Conservation (phyloP, 2,329 filamentous ascomycete genomes). For the Emericellopsis cladophorae region DNA sequence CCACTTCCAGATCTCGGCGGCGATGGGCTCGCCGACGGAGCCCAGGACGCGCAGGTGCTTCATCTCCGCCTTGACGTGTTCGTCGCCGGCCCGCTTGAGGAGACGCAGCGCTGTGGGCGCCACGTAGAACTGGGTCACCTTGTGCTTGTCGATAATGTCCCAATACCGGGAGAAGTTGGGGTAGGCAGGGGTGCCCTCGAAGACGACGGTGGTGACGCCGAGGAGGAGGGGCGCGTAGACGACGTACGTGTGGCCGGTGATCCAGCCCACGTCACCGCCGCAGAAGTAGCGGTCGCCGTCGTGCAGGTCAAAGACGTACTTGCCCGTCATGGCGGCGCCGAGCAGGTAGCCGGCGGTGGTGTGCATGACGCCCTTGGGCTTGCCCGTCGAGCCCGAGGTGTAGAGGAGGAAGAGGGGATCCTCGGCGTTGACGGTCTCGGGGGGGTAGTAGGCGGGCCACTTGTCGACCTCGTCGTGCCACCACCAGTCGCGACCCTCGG, state of each 20-base stretch:
- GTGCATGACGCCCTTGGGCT: slow-evolving; percentile 99
- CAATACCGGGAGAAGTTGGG: slow-evolving; percentile 97
- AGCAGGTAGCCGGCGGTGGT: slow-evolving; percentile 92
- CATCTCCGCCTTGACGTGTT: slow-evolving; percentile 85
- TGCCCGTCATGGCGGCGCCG: slow-evolving; percentile 84
- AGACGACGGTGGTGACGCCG: slow-evolving; percentile 89
- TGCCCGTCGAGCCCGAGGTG: slow-evolving; percentile 94
- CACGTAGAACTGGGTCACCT: slow-evolving; percentile 96
- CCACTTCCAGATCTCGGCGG: slow-evolving; percentile 99
- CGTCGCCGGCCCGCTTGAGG: slow-evolving; percentile 87
- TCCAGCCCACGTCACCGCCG: slow-evolving; percentile 97
- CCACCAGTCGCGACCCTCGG: slow-evolving; percentile 80
- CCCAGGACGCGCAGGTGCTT: slow-evolving; percentile 80
- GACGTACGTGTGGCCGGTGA: slow-evolving; percentile 96
- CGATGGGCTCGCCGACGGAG: slow-evolving; percentile 94
- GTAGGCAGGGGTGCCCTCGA: slow-evolving; percentile 95
- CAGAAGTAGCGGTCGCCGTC: slow-evolving; percentile 92
- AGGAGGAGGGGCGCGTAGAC: slow-evolving; percentile 91
- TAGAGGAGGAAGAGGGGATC: slow-evolving; percentile 96
- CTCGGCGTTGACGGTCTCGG: slow-evolving; percentile 82
- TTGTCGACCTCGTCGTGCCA: slow-evolving; percentile 99
- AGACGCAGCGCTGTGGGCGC: slow-evolving; percentile 87
- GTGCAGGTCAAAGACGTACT: slow-evolving; percentile 98
- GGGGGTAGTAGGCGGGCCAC: slow-evolving; percentile 84
- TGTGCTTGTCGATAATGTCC: slow-evolving; percentile 93